Evolutionary conservation across 768 basidiomycete species (phyloP).

Genomic region (Gyrodon lividus): DNA sequence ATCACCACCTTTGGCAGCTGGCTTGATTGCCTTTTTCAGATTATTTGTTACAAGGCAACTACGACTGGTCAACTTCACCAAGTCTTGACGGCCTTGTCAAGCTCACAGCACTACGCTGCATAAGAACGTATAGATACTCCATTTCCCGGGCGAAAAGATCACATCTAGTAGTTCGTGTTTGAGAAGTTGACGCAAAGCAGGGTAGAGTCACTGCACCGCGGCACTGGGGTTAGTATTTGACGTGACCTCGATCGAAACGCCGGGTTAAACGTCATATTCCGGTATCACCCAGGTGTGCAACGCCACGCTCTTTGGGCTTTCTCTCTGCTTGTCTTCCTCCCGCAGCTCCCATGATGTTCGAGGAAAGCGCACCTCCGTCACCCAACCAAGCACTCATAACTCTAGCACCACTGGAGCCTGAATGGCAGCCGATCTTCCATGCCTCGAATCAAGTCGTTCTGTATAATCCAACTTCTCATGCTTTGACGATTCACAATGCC

Average conservation of each 20-base stretch:
- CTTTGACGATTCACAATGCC: conserved; percentile 59
- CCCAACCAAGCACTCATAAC: conserved; percentile 32
- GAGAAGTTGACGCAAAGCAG: background rate
- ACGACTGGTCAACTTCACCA: background rate
- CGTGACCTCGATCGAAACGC: background rate
- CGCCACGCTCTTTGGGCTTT: background rate
- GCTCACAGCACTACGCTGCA: background rate
- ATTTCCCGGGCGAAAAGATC: background rate
- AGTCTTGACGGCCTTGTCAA: background rate
- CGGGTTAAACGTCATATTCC: conserved; percentile 1
- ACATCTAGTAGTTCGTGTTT: background rate
- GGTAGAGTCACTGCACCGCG: no score
- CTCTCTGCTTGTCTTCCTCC: background rate
- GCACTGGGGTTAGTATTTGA: background rate
- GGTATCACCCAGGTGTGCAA: conserved; percentile 1
- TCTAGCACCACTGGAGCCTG: conserved; percentile 23
- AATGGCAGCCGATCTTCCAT: conserved; percentile 82
- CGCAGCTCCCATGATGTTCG: conserved; percentile 20
- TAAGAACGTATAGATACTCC: background rate
- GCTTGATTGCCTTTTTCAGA: conserved; percentile 4
- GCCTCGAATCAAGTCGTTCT: conserved; percentile 85
- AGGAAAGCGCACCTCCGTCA: conserved; percentile 33
- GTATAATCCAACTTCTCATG: conserved; percentile 84
- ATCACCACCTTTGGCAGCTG: background rate
- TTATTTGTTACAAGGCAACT: background rate